Base-by-base conservation (phyloP, 148 eudicot genomes). In the Beta vulgaris region DNA sequence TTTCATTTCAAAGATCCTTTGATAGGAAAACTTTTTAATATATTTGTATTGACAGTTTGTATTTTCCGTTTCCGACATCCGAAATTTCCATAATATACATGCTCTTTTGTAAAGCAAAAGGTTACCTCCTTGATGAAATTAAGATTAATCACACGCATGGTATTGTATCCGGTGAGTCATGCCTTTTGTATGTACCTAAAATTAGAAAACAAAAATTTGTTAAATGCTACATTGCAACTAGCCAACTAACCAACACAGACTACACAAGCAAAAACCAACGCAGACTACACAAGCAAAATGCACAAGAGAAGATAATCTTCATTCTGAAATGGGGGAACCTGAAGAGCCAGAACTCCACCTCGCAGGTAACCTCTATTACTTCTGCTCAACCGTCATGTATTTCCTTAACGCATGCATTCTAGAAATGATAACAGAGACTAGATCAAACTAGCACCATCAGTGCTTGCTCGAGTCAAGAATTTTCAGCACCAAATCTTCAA, bases 261-360 rank as follows among this genome's bases (percentile, higher is more conserved):
- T 21, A n/a, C n/a, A n/a, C n/a, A n/a, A n/a, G n/a, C n/a, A n/a
- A n/a, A n/a, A 32, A 16, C 11, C 26, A 48, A 51, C 57, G n/a
- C 6, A 51, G n/a, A 6, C 57, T 21, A n/a, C n/a, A n/a, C n/a
- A n/a, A n/a, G n/a, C n/a, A n/a, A n/a, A n/a, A n/a, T n/a, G n/a
- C n/a, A n/a, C n/a, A n/a, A n/a, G n/a, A n/a, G n/a, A n/a, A 51
- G 26, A 51, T 6, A 1, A 6, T 18, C 6, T 34, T 15, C 66
- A 61, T 16, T 61, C 23, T 64, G 60, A 57, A 55, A 78, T 72
- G 81, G 70, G 39, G 12, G 68, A 61, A 58, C 59, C 63, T 60
- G 69, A 46, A 71, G 62, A 59, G 6, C 39, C 8, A 21, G 74
- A 77, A 35, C 36, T 71, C 21, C 11, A 60, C 48, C 70, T 26